A percentile compares a stretch with the other conserved stretches of the same genome.
Evolutionary conservation across 2,329 filamentous ascomycete genomes (phyloP).

Genomic region (Cadophora gregata): DNA sequence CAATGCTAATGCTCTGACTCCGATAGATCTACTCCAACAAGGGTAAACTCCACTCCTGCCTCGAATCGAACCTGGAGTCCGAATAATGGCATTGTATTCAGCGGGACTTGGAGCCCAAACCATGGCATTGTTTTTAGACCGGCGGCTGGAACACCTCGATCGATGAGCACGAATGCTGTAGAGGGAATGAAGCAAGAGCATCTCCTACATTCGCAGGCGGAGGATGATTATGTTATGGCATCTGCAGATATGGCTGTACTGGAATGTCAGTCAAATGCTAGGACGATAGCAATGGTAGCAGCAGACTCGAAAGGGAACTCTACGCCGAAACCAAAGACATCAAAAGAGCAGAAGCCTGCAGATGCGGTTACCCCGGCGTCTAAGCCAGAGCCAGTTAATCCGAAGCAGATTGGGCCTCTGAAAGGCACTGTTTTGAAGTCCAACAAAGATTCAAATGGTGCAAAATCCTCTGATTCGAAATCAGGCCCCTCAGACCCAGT

Average conservation of each 20-base stretch:
- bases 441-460: background rate
- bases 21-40: conserved; percentile 4
- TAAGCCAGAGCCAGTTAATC: background rate
- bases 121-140: conserved; percentile 48
- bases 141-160: conserved; percentile 25
- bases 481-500: background rate
- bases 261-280: conserved; percentile 5
- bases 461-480: background rate
- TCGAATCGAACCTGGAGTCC: conserved; percentile 17
- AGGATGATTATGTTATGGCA: conserved; percentile 36
- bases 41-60: background rate
- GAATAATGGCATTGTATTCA: conserved; percentile 45
- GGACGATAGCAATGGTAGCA: background rate
- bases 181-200: conserved; percentile 30
- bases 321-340: no score
- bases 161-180: conserved; percentile 32
- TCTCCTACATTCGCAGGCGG: conserved; percentile 30
- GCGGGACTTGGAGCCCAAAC: conserved; percentile 47
- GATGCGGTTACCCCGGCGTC: background rate
- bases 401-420: background rate
- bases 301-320: background rate
- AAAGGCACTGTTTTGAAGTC: background rate
- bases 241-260: conserved; percentile 16
- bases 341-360: background rate
- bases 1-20: background rate